These are phyloP conservation scores for Amauroascus niger DNA, from an alignment of 2,329 filamentous ascomycete genomes.

Conservation along the genomic window DNA sequence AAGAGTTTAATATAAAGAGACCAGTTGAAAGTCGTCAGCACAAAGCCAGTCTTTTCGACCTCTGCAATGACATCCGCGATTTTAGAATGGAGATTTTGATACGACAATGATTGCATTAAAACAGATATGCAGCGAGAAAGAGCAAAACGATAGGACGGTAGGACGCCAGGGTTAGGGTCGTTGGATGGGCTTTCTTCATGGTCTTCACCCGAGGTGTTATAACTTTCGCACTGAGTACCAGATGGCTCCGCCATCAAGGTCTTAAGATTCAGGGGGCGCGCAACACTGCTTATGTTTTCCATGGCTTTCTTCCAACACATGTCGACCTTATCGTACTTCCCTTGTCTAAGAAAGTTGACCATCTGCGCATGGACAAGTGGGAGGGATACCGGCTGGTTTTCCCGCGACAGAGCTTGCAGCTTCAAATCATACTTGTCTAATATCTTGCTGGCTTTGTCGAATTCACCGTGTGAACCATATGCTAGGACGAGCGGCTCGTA, in stretches of 20 bases:
- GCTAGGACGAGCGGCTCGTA: constrained; percentile 49
- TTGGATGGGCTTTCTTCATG: background rate
- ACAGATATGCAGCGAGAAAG: constrained; percentile 42
- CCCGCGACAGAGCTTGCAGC: constrained; percentile 13
- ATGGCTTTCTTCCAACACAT: constrained; percentile 58
- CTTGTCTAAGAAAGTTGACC: constrained; percentile 48
- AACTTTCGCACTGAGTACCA: background rate
- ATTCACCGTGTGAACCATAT: constrained; percentile 41
- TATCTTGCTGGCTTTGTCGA: constrained; percentile 45
- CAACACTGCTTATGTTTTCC: constrained; percentile 41
- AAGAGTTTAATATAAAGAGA: constrained; percentile 65
- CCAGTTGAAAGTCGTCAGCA: constrained; percentile 67
- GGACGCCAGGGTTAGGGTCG: constrained; percentile 18
- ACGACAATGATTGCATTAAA: constrained; percentile 45
- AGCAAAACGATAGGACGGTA: constrained; percentile 39
- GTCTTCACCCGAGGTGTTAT: background rate
- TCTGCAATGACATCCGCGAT: constrained; percentile 45
- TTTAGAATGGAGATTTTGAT: constrained; percentile 45
- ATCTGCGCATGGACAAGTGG: constrained; percentile 57
- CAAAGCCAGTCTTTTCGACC: constrained; percentile 59
- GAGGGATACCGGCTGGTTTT: constrained; percentile 34
- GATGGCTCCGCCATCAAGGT: background rate
- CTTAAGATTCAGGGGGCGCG: constrained; percentile 20
- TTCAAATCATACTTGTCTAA: constrained; percentile 43
- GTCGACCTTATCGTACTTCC: constrained; percentile 51